Conservation (phyloP, 306 rosid genomes). For the Astragalus membranaceus region DNA sequence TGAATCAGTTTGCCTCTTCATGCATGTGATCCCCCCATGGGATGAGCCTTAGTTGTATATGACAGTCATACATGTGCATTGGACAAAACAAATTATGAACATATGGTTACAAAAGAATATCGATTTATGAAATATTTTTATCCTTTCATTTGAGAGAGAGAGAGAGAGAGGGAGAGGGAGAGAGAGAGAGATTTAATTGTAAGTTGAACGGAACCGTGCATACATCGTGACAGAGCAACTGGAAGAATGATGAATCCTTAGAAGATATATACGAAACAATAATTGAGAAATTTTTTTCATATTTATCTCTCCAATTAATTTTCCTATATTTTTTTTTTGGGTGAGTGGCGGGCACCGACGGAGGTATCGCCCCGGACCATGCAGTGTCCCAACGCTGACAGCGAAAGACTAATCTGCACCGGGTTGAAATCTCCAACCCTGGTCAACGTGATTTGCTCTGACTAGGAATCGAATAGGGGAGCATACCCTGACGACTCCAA, state of each 20-base stretch:
- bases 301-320: not conserved
- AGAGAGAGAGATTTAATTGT: not conserved
- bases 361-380: too few species aligned
- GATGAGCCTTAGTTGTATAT: not conserved
- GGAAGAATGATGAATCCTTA: not conserved
- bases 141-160: too few species aligned
- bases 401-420: too few species aligned
- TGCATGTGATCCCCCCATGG: constrained; percentile 4
- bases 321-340: too few species aligned
- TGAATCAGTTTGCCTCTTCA: not conserved
- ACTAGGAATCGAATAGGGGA: too few species aligned
- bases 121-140: not conserved
- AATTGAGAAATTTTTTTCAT: not conserved
- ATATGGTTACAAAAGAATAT: not conserved
- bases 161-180: too few species aligned
- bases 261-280: constrained; percentile 3
- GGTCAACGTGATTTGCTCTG: too few species aligned
- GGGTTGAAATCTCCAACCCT: too few species aligned
- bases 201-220: not conserved
- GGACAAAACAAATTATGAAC: not conserved
- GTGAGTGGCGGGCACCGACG: too few species aligned
- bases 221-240: too few species aligned
- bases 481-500: too few species aligned
- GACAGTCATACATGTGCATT: not conserved
- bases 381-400: too few species aligned